Evolutionary conservation across 2,329 filamentous ascomycete species (phyloP), one percentile per base, ranked within the genome.

Genomic region (Trichoderma sp.): DNA sequence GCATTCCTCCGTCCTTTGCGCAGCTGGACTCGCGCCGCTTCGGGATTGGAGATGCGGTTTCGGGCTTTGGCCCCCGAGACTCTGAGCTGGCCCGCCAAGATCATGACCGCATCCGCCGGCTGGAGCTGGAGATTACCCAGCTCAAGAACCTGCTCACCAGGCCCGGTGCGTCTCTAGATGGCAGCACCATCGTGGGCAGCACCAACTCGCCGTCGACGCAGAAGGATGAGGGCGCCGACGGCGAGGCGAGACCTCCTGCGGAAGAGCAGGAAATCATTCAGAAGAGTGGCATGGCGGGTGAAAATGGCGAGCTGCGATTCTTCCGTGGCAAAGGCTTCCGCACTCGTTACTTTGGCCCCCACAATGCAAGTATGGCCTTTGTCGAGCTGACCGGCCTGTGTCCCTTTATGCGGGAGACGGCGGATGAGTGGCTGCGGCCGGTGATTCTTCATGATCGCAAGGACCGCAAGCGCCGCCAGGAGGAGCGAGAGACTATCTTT

Each of bases 341-440:
- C 79, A 90, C 88, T 3, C 86, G 89, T 77, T 91, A 91, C 80
- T 90, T 89, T 78, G 89, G 90, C 2, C 89, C 89, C 3, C 88
- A 91, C 81, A 91, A 90, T 78, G 88, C 89, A 62, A 91, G 87
- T 83, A 88, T 90, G 83, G 89, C 90, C 12, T 89, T 91, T 79
- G 87, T 88, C 67, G 89, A 91, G 84, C 83, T 89, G 78, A 88
- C 88, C 3, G 89, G 90, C 3, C 84, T 91, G 63, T 89, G 86
- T 63, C 88, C 89, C 16, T 91, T 91, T 75, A 91, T 91, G 90
- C 88, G 87, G 77, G 89, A 91, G 83, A 91, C 89, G 1, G 89
- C 89, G 11, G 88, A 91, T 71, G 89, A 91, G 80, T 91, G 89
- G 89, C 85, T 91, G 73, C 86, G 88, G 69, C 89, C 90, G 8